Conservation (phyloP, 1,284 basidiomycete genomes). For the Sporisorium reilianum region DNA sequence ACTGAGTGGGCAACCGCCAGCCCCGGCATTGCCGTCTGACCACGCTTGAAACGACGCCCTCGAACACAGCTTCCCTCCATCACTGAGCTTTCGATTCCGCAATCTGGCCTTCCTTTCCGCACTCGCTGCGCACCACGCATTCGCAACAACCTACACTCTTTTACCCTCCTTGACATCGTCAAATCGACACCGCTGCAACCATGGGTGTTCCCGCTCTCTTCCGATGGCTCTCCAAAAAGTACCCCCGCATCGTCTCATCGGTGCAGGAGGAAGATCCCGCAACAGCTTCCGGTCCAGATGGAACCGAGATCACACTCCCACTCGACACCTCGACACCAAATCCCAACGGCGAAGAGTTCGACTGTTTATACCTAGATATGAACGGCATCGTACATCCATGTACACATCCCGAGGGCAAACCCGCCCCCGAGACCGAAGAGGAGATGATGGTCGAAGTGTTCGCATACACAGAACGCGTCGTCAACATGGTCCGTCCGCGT, state of each 20-base stretch:
- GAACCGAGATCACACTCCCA: constrained; percentile 79
- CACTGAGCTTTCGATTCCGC: background rate
- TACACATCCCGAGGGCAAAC: constrained; percentile 95
- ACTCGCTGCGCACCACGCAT: background rate
- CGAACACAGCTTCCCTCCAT: background rate
- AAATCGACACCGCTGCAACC: background rate
- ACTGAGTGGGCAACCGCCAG: background rate
- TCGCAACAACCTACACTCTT: background rate
- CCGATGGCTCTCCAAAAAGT: constrained; percentile 70
- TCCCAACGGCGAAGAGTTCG: constrained; percentile 96
- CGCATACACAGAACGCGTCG: constrained; percentile 94
- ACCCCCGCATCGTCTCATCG: constrained; percentile 67
- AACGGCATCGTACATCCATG: constrained; percentile 86
- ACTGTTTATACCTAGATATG: constrained; percentile 85
- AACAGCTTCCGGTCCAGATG: constrained; percentile 71
- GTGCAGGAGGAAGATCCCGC: constrained; percentile 67
- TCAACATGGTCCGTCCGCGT: constrained; percentile 96
- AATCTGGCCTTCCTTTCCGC: background rate
- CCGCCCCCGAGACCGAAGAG: constrained; percentile 92
- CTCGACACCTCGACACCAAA: constrained; percentile 86
- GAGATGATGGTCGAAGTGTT: constrained; percentile 99
- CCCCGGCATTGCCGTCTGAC: background rate
- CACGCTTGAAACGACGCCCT: background rate
- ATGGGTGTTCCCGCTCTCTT: constrained; percentile 68
- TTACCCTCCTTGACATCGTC: too few relatives aligned